Percentiles rank a stretch among this genome's conserved stretches.
These are phyloP conservation scores for Hemileccinum hortonii DNA, from an alignment of 1,284 basidiomycete species.

Conservation along the genomic window DNA sequence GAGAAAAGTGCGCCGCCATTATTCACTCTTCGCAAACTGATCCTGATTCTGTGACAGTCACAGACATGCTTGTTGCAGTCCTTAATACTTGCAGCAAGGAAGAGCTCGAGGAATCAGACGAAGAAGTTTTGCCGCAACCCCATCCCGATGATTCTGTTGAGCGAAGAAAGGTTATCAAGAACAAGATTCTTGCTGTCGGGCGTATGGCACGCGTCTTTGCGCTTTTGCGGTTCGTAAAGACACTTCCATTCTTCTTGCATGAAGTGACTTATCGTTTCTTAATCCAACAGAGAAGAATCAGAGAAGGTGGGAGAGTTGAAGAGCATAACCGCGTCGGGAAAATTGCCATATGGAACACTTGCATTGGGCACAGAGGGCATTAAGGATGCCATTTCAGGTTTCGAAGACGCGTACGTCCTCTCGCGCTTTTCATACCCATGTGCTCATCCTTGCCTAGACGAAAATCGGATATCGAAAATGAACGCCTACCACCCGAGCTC, in stretches of 20 bases:
- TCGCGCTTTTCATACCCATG: neutral
- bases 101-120: slow-evolving; percentile 87
- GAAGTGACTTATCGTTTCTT: neutral
- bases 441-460: slow-evolving; percentile 51
- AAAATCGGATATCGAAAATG: slow-evolving; percentile 99
- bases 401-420: slow-evolving; percentile 87
- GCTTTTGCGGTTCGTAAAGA: slow-evolving; percentile 73
- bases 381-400: slow-evolving; percentile 91
- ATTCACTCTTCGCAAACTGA: neutral
- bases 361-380: slow-evolving; percentile 93
- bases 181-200: slow-evolving; percentile 98
- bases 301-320: slow-evolving; percentile 98
- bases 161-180: slow-evolving; percentile 86
- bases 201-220: slow-evolving; percentile 97
- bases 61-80: slow-evolving; percentile 95
- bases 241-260: neutral
- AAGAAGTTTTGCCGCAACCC: slow-evolving; percentile 40
- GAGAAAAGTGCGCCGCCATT: slow-evolving; percentile 77
- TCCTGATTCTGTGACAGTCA: slow-evolving; percentile 51
- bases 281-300: slow-evolving; percentile 80
- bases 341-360: slow-evolving; percentile 84
- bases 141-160: slow-evolving; percentile 61
- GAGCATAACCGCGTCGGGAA: slow-evolving; percentile 76
- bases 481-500: slow-evolving; percentile 92
- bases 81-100: slow-evolving; percentile 94